Evolutionary conservation across 148 eudicot species (phyloP).

Genomic region (Cornus kousa): DNA sequence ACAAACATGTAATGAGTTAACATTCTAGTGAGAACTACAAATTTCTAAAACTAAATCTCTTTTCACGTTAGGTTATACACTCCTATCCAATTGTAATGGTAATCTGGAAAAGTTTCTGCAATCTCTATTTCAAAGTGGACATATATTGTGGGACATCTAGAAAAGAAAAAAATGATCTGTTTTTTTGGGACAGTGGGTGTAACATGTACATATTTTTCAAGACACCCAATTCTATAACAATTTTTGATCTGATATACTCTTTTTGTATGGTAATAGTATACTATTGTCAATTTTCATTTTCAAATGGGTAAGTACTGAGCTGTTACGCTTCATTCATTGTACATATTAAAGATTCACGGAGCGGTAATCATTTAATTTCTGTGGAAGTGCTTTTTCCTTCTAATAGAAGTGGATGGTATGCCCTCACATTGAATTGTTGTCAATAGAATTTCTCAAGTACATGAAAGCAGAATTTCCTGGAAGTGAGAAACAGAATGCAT

Average conservation of each 20-base stretch:
- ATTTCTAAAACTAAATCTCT: too few relatives aligned
- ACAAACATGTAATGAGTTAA: too few relatives aligned
- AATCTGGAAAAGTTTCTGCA: too few relatives aligned
- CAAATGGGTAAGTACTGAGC: not conserved
- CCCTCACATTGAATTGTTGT: not conserved
- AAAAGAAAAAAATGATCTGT: too few relatives aligned
- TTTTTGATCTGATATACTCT: not conserved
- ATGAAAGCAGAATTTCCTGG: not conserved
- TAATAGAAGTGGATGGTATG: not conserved
- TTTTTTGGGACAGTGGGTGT: too few relatives aligned
- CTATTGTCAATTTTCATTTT: not conserved
- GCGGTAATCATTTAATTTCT: not conserved
- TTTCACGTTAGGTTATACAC: too few relatives aligned
- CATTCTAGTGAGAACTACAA: too few relatives aligned
- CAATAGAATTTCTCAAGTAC: not conserved
- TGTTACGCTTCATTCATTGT: not conserved
- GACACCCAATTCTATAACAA: not conserved
- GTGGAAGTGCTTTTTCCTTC: not conserved
- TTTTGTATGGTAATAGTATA: too few relatives aligned
- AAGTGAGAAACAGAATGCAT: constrained; percentile 3
- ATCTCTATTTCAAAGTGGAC: too few relatives aligned
- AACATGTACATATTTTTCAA: not conserved
- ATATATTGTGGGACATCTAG: too few relatives aligned
- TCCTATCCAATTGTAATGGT: too few relatives aligned
- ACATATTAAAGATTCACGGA: not conserved